These are phyloP conservation scores for Plasmodium vinckei DNA, from an alignment of 169 alveolate species.

Conservation along the genomic window DNA sequence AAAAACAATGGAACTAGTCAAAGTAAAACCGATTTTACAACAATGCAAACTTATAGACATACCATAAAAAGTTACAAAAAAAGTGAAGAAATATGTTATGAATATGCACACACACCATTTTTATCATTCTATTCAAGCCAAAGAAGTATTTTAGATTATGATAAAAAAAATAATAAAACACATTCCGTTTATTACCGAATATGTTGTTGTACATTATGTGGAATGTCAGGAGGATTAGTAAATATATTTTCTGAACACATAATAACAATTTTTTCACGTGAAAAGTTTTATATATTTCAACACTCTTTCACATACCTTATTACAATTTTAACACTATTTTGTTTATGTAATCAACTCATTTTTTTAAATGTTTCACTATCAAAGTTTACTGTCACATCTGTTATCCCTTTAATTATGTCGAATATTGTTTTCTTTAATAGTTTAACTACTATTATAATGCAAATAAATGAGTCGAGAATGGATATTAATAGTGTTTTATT, in stretches of 20 bases:
- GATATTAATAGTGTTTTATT: background rate
- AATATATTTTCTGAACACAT: slow-evolving; percentile 65
- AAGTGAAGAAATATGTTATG: too few species aligned
- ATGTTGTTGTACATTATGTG: slow-evolving; percentile 51
- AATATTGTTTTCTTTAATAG: slow-evolving; percentile 52
- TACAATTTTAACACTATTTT: slow-evolving; percentile 33
- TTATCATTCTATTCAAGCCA: too few species aligned
- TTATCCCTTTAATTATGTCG: slow-evolving; percentile 66
- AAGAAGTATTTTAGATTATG: too few species aligned
- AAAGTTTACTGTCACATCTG: slow-evolving; percentile 49
- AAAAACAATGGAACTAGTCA: too few species aligned
- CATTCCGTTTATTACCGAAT: slow-evolving; percentile 30
- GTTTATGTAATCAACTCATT: slow-evolving; percentile 44
- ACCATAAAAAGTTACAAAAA: too few species aligned
- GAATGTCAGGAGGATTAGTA: slow-evolving; percentile 72
- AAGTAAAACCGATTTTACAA: too few species aligned
- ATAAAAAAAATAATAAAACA: too few species aligned
- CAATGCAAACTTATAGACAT: too few species aligned
- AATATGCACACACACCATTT: too few species aligned
- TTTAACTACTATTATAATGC: slow-evolving; percentile 54
- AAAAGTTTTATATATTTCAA: slow-evolving; percentile 31
- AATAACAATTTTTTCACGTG: slow-evolving; percentile 35
- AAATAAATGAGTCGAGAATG: slow-evolving; percentile 7
- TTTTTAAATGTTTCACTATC: slow-evolving; percentile 48
- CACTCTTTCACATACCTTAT: slow-evolving; percentile 28